Conservation (phyloP, 2,329 filamentous ascomycete species). For the Pleochaeta shiraiana region DNA sequence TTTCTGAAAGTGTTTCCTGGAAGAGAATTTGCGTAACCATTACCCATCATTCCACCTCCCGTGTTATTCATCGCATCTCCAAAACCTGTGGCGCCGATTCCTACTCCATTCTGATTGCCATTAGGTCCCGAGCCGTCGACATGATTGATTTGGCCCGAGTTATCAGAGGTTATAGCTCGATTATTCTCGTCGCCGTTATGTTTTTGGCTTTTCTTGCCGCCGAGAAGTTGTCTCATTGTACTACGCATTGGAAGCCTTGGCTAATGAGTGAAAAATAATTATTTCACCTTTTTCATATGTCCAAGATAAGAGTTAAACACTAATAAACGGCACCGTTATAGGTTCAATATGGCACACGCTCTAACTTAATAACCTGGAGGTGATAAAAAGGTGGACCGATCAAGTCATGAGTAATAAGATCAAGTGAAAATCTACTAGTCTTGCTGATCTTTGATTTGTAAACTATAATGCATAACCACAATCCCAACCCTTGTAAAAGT, state of each 20-base stretch:
- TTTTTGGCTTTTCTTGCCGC: slow-evolving; percentile 4
- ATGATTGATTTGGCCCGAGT: too few species aligned
- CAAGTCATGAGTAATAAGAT: neutral
- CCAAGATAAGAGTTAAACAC: too few species aligned
- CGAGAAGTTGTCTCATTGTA: slow-evolving; percentile 4
- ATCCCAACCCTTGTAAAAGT: neutral
- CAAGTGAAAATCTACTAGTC: neutral
- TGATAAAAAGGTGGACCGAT: neutral
- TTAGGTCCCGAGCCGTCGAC: too few species aligned
- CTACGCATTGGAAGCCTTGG: slow-evolving; percentile 4
- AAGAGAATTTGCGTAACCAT: neutral
- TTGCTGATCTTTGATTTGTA: slow-evolving; percentile 1
- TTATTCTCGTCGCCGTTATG: neutral
- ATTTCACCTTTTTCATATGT: neutral
- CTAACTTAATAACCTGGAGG: neutral
- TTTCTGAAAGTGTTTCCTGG: too few species aligned
- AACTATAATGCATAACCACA: neutral
- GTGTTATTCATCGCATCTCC: neutral
- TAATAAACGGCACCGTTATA: neutral
- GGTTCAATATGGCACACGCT: neutral
- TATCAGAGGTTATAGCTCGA: too few species aligned
- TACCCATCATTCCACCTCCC: neutral
- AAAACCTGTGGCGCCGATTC: too few species aligned
- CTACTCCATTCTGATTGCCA: too few species aligned
- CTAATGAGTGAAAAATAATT: neutral